Evolutionary conservation across 108 stramenopile genomes (phyloP).

Genomic region (Nitzschia sp.): DNA sequence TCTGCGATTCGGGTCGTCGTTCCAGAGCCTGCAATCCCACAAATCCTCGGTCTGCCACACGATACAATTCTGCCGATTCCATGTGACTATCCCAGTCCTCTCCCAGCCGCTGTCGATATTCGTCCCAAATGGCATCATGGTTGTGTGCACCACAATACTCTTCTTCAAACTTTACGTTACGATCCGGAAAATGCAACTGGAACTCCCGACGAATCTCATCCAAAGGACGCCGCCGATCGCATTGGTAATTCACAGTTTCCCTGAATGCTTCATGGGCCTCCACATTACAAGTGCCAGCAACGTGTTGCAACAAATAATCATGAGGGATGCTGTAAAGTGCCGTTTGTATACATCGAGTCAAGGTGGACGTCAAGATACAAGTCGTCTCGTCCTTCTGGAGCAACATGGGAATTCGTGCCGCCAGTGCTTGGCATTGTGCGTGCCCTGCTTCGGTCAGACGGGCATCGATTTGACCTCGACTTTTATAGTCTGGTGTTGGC

Average conservation of each 20-base stretch:
- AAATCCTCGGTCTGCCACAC: conserved; percentile 45
- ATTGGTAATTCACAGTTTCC: conserved; percentile 71
- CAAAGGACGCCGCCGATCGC: conserved; percentile 60
- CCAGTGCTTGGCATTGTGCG: conserved; percentile 41
- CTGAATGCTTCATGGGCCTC: conserved; percentile 59
- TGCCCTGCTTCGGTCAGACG: conserved; percentile 43
- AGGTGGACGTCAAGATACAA: conserved; percentile 50
- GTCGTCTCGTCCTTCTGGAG: conserved; percentile 23
- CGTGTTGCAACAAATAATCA: conserved; percentile 5
- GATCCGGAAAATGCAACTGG: conserved; percentile 37
- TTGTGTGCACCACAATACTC: conserved; percentile 8
- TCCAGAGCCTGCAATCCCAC: conserved; percentile 34
- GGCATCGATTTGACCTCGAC: conserved; percentile 42
- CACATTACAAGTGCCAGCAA: no score
- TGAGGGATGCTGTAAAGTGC: conserved; percentile 41
- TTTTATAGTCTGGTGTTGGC: conserved; percentile 33
- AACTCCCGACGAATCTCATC: conserved; percentile 45
- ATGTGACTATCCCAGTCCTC: conserved; percentile 25
- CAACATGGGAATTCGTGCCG: conserved; percentile 6
- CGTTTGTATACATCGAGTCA: conserved; percentile 71
- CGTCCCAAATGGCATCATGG: conserved; percentile 43
- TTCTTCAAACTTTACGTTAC: neutral
- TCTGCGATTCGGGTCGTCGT: conserved; percentile 33
- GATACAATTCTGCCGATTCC: conserved; percentile 50
- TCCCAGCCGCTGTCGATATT: conserved; percentile 33